Evolutionary conservation across 1,284 basidiomycete genomes (phyloP), one percentile per base, ranked within the genome.

Genomic region (Boletus coffeatus): DNA sequence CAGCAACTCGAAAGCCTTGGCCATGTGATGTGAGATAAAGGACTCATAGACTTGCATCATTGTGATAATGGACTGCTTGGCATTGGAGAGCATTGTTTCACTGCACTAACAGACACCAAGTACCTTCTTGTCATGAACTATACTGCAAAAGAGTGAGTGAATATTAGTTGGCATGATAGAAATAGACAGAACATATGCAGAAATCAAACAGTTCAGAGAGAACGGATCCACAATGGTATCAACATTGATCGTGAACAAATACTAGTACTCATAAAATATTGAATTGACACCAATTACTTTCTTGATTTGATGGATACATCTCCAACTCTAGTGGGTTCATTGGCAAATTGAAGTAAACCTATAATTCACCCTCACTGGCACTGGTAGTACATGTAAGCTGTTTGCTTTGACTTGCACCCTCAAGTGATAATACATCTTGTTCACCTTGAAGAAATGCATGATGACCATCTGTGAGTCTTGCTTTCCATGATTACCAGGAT

Each of bases 41-140:
- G 96, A 96, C 73, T 96, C 94, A 80, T 97, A 97, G n/a, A 96
- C 94, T 80, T 98, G 96, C 85, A 97, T 96, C 96, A 98, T 98
- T 11, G 96, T 98, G 66, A 96, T 92, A 73, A 96, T 84, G 3
- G 94, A 96, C 74, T 95, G 90, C 73, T 94, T 94, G 25, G 93
- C 87, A 70, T 98, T 97, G 32, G 93, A 82, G 58, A 97, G 78
- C 68, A 98, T n/a, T n/a, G n/a, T n/a, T n/a, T n/a, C 95, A 69
- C 96, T 96, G 70, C 95, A 98, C n/a, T n/a, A n/a, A n/a, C n/a
- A n/a, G 67, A 95, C 92, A 69, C 93, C 94, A 56, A 98, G 81
- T 4, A 94, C 81, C 72, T 95, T 95, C 84, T 96, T 96, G 80
- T 98, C 93, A 73, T 93, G 90, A 64, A 93, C 89, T 89, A 92